phyloP scores from a whole-genome alignment of 805 yeast genomes.

The Clavispora phyllophila region DNA sequence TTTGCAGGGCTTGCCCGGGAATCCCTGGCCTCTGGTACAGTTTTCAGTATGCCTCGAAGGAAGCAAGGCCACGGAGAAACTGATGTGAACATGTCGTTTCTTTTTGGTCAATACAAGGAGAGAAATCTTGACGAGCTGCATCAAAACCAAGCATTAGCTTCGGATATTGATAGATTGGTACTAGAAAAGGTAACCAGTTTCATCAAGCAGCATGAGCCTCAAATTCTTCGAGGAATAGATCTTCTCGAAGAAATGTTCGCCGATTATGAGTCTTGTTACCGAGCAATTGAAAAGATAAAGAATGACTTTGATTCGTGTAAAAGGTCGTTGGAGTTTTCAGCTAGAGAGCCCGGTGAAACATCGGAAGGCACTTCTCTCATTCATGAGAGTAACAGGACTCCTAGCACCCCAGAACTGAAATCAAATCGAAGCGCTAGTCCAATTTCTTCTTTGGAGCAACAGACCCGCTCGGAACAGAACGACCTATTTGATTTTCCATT shows the following conservation, averaged over 20 bases:
- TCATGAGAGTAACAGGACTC: neutral
- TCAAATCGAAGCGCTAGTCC: neutral
- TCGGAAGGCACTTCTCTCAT: neutral
- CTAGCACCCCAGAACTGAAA: neutral
- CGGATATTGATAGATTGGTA: constrained; percentile 30
- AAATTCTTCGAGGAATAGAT: constrained; percentile 18
- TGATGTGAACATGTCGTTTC: constrained; percentile 8
- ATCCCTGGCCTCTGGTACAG: neutral
- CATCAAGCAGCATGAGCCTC: constrained; percentile 34
- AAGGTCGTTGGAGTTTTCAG: constrained; percentile 27
- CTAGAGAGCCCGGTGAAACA: neutral
- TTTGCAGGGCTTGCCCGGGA: constrained; percentile 11
- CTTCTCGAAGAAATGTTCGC: constrained; percentile 19
- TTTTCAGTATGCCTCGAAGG: neutral
- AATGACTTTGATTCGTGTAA: constrained; percentile 25
- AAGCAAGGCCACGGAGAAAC: neutral
- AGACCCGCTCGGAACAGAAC: neutral
- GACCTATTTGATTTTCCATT: constrained; percentile 26
- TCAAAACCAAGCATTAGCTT: constrained; percentile 21
- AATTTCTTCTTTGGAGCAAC: neutral
- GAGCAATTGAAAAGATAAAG: constrained; percentile 25
- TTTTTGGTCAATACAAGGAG: constrained; percentile 11
- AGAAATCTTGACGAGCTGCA: constrained; percentile 9
- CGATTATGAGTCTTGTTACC: constrained; percentile 22
- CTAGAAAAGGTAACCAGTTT: constrained; percentile 30